Percentiles rank a stretch among this genome's conserved stretches.
Conservation (phyloP, 1,139 yeast genomes). For the Yamadazyma diddensiae region DNA sequence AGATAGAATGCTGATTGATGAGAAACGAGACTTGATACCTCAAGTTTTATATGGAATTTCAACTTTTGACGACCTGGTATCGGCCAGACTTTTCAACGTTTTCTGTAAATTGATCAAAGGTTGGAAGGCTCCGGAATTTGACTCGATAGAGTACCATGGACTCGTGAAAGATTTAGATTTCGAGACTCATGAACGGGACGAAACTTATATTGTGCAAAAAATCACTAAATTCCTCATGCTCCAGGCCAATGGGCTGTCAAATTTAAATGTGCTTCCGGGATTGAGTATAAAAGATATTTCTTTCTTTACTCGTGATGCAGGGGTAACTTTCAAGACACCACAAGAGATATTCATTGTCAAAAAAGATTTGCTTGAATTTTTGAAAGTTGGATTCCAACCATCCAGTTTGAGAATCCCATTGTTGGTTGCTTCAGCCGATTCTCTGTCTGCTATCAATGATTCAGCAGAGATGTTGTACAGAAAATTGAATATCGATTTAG, state of each 20-base stretch:
- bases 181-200: slow-evolving; percentile 30
- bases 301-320: slow-evolving; percentile 68
- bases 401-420: slow-evolving; percentile 39
- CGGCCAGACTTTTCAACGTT: slow-evolving; percentile 62
- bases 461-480: slow-evolving; percentile 50
- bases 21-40: slow-evolving; percentile 44
- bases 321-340: slow-evolving; percentile 50
- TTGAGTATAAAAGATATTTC: slow-evolving; percentile 51
- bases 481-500: slow-evolving; percentile 51
- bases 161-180: slow-evolving; percentile 29
- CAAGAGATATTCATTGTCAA: slow-evolving; percentile 50
- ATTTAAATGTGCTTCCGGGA: slow-evolving; percentile 53
- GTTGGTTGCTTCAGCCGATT: slow-evolving; percentile 65
- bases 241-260: slow-evolving; percentile 33
- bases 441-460: slow-evolving; percentile 51
- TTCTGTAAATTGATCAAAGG: slow-evolving; percentile 51
- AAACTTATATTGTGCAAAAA: slow-evolving; percentile 40
- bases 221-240: slow-evolving; percentile 59
- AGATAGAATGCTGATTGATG: slow-evolving; percentile 42
- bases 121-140: slow-evolving; percentile 52
- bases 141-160: slow-evolving; percentile 39
- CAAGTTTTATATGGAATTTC: slow-evolving; percentile 47
- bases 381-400: slow-evolving; percentile 39
- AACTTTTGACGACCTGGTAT: slow-evolving; percentile 28
- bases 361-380: slow-evolving; percentile 28